These are phyloP conservation scores for Acacia confusa DNA, from an alignment of 306 rosid species.

Conservation along the genomic window DNA sequence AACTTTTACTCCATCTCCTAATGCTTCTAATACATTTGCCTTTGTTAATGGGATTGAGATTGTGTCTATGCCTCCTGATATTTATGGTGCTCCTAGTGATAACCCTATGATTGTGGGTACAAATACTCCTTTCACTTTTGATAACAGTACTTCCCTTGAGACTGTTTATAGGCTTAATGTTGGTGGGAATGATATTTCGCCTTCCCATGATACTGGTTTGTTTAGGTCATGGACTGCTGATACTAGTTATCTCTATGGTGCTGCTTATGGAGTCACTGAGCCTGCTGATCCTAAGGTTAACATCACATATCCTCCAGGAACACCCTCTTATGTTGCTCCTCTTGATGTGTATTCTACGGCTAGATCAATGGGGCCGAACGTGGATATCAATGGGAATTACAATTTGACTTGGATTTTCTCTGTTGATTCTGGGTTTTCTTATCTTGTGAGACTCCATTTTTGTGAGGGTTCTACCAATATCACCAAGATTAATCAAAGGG, in stretches of 20 bases:
- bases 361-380: conserved; percentile 82
- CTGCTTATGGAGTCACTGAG: conserved; percentile 61
- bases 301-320: conserved; percentile 41
- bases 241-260: conserved; percentile 53
- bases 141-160: conserved; percentile 70
- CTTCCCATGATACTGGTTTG: conserved; percentile 76
- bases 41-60: conserved; percentile 96
- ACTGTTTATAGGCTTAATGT: conserved; percentile 72
- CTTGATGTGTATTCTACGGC: conserved; percentile 66
- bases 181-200: conserved; percentile 86
- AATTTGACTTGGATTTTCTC: conserved; percentile 85
- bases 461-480: conserved; percentile 61
- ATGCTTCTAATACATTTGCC: conserved; percentile 60
- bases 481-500: conserved; percentile 52
- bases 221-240: conserved; percentile 87
- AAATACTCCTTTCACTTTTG: conserved; percentile 28
- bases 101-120: conserved; percentile 53
- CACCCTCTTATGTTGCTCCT: conserved; percentile 70
- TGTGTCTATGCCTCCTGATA: conserved; percentile 81
- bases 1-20: conserved; percentile 65
- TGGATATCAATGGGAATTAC: conserved; percentile 54
- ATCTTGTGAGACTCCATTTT: conserved; percentile 92
- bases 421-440: conserved; percentile 70
- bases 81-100: conserved; percentile 53
- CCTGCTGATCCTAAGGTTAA: conserved; percentile 51